These are phyloP conservation scores for Xylaria sp. DNA, from an alignment of 2,329 filamentous ascomycete species.

Conservation along the genomic window DNA sequence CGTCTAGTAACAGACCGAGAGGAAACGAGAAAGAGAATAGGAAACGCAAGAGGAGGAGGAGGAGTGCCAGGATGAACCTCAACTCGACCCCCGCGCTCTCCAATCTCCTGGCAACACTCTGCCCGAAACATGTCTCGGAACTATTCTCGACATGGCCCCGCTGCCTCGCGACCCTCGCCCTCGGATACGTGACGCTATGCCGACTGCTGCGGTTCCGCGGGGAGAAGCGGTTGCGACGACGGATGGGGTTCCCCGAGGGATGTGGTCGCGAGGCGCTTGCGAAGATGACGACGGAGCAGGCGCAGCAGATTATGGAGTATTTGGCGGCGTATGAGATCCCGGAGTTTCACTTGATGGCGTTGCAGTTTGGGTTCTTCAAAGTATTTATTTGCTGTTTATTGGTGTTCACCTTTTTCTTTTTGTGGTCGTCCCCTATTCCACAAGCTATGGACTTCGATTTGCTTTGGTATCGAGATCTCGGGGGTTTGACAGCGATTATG, in stretches of 20 bases:
- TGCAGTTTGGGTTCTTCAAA: constrained; percentile 33
- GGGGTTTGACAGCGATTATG: too few species aligned
- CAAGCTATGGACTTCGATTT: background rate
- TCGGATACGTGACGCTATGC: constrained; percentile 28
- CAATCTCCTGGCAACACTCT: constrained; percentile 2
- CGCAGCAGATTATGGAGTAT: constrained; percentile 29
- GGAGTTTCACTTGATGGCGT: constrained; percentile 21
- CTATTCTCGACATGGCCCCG: constrained; percentile 17
- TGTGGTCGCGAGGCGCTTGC: constrained; percentile 26
- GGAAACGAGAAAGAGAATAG: background rate
- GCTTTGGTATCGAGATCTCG: too few species aligned
- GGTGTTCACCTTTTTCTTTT: background rate
- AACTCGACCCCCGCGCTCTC: background rate
- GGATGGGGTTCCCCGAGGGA: constrained; percentile 24
- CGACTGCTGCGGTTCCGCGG: constrained; percentile 28
- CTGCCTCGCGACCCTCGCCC: constrained; percentile 16
- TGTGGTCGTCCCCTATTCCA: background rate
- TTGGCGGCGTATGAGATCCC: constrained; percentile 28
- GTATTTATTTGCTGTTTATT: constrained; percentile 15
- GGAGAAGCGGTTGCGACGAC: constrained; percentile 23
- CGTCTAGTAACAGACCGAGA: background rate
- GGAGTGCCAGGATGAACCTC: constrained; percentile 9
- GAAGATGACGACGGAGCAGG: constrained; percentile 30
- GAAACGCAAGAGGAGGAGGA: background rate
- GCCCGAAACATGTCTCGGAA: background rate